These are phyloP conservation scores for Lathyrus sativus DNA, from an alignment of 306 rosid genomes.

Conservation along the genomic window DNA sequence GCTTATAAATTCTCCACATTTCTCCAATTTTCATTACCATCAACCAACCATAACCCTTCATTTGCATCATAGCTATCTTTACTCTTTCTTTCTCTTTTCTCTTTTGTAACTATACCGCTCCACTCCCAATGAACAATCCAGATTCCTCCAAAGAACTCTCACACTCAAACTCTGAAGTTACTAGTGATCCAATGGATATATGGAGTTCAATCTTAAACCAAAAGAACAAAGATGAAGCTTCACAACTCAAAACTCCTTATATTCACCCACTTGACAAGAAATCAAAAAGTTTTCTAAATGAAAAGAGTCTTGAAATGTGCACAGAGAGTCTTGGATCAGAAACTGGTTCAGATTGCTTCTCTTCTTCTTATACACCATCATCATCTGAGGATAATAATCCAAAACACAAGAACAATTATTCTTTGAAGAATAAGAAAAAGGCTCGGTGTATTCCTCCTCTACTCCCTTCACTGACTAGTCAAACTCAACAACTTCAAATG, in stretches of 20 bases:
- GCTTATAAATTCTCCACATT: constrained; percentile 67
- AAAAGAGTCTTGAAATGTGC: no score
- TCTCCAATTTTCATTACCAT: constrained; percentile 45
- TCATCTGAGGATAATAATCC: no score
- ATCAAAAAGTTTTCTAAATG: no score
- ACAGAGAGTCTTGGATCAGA: no score
- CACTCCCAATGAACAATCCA: background rate
- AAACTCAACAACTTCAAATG: constrained; percentile 42
- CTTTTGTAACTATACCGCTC: constrained; percentile 42
- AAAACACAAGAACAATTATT: no score
- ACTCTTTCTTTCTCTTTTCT: constrained; percentile 25
- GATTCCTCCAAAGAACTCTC: background rate
- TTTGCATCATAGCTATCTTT: background rate
- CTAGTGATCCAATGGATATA: background rate
- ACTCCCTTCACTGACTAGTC: background rate
- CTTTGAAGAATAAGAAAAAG: no score
- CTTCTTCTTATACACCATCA: no score
- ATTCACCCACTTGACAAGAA: no score
- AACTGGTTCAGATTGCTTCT: no score
- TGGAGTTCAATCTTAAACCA: constrained; percentile 38
- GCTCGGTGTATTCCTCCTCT: no score
- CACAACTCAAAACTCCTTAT: constrained; percentile 17
- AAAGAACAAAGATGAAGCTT: constrained; percentile 38
- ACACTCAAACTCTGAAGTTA: background rate
- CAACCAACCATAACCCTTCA: constrained; percentile 48